These are phyloP conservation scores for Candida broadrunensis DNA, from an alignment of 805 yeast species.

Conservation along the genomic window DNA sequence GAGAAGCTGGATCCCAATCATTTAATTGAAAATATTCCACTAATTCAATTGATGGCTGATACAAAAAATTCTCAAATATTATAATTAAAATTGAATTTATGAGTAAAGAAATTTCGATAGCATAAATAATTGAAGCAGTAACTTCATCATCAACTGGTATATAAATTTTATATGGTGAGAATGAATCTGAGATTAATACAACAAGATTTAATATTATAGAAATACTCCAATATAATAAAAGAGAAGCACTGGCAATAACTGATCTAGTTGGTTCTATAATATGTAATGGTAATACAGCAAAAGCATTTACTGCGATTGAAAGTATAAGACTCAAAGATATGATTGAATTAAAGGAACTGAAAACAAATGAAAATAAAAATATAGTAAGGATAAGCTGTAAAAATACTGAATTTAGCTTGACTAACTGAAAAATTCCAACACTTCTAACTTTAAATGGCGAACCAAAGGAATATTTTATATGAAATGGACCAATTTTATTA, in stretches of 20 bases:
- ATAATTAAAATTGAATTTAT: constrained; percentile 14
- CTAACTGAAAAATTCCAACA: constrained; percentile 15
- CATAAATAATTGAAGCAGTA: constrained; percentile 4
- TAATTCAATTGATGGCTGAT: constrained; percentile 13
- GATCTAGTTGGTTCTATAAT: constrained; percentile 40
- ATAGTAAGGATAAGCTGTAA: constrained; percentile 10
- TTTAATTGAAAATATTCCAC: constrained; percentile 12
- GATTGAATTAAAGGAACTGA: background rate
- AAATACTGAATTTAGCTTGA: constrained; percentile 14
- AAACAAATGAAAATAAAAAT: background rate
- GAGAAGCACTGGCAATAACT: constrained; percentile 33
- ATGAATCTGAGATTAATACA: constrained; percentile 15
- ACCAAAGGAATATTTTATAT: constrained; percentile 17
- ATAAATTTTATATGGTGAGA: constrained; percentile 15
- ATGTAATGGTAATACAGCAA: constrained; percentile 40
- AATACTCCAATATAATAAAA: constrained; percentile 38
- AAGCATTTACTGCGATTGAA: constrained; percentile 1
- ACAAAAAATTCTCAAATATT: constrained; percentile 13
- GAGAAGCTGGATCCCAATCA: constrained; percentile 22
- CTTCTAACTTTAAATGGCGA: constrained; percentile 12
- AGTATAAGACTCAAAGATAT: constrained; percentile 2
- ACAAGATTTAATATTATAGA: constrained; percentile 8
- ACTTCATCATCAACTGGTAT: constrained; percentile 5
- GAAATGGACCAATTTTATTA: constrained; percentile 13
- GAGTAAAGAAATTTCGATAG: constrained; percentile 10